Evolutionary conservation across 441 rosid genomes (phyloP).

Genomic region (Melastoma candidum): DNA sequence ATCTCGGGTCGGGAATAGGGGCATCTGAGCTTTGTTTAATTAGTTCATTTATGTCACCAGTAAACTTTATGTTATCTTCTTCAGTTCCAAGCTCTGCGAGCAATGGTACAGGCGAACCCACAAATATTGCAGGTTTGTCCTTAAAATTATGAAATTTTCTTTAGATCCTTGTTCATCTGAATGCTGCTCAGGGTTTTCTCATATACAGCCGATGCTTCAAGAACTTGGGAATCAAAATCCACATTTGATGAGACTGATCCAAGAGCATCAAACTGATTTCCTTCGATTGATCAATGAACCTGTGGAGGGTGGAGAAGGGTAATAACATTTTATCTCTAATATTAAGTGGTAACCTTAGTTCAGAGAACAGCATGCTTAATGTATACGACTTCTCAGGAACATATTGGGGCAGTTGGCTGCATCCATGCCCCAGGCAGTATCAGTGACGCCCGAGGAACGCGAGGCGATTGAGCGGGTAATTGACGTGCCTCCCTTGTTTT

Average conservation of each 20-base stretch:
- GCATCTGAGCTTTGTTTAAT: too few relatives aligned
- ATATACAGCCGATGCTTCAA: slow-evolving; percentile 22
- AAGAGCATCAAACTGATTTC: slow-evolving; percentile 12
- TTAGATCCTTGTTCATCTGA: too few relatives aligned
- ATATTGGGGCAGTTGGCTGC: slow-evolving; percentile 56
- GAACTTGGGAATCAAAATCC: slow-evolving; percentile 14
- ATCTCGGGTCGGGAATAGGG: too few relatives aligned
- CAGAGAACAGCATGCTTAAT: not conserved
- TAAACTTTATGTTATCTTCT: slow-evolving; percentile 3
- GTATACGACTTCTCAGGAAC: slow-evolving; percentile 26
- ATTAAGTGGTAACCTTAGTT: not conserved
- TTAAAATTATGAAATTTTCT: too few relatives aligned
- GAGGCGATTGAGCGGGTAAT: slow-evolving; percentile 82
- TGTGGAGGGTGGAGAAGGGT: slow-evolving; percentile 15
- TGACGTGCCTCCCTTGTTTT: not conserved
- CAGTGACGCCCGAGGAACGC: slow-evolving; percentile 76
- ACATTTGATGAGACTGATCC: slow-evolving; percentile 10
- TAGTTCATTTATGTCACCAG: too few relatives aligned
- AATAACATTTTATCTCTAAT: not conserved
- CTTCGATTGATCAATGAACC: slow-evolving; percentile 11
- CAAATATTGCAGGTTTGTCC: slow-evolving; percentile 64
- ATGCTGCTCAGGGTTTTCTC: too few relatives aligned
- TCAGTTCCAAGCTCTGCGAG: slow-evolving; percentile 80
- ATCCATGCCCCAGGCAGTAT: slow-evolving; percentile 66
- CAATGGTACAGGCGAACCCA: slow-evolving; percentile 87